Conservation (phyloP, 441 rosid genomes). For the Jatropha podagrica region DNA sequence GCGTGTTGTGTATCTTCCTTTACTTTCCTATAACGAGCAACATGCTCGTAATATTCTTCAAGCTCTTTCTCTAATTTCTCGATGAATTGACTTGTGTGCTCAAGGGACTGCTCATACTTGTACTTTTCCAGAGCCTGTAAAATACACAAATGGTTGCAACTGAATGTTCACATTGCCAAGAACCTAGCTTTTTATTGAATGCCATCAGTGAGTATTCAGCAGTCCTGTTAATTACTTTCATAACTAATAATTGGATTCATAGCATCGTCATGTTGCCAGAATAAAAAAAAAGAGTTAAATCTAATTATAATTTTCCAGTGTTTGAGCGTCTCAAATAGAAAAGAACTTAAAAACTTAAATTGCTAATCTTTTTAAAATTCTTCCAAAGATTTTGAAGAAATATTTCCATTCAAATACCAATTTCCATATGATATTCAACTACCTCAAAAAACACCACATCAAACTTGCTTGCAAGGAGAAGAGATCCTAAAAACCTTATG, state of each 20-base stretch:
- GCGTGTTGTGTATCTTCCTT: slow-evolving; percentile 28
- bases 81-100: slow-evolving; percentile 83
- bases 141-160: neutral
- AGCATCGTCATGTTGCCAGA: neutral
- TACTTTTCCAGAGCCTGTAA: slow-evolving; percentile 83
- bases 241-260: too few relatives aligned
- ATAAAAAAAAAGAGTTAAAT: neutral
- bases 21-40: slow-evolving; percentile 47
- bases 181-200: neutral
- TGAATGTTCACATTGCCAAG: neutral
- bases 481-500: neutral
- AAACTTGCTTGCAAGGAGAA: neutral
- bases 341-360: neutral
- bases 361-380: neutral
- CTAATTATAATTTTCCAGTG: neutral
- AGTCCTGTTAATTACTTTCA: too few relatives aligned
- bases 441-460: neutral
- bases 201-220: neutral
- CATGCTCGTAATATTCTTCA: slow-evolving; percentile 65
- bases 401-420: neutral
- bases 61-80: slow-evolving; percentile 87
- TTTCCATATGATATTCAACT: neutral
- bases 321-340: neutral
- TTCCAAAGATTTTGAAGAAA: neutral
- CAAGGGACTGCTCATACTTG: slow-evolving; percentile 73